Conservation (phyloP, 2,329 filamentous ascomycete genomes). For the Ustilaginoidea virens region DNA sequence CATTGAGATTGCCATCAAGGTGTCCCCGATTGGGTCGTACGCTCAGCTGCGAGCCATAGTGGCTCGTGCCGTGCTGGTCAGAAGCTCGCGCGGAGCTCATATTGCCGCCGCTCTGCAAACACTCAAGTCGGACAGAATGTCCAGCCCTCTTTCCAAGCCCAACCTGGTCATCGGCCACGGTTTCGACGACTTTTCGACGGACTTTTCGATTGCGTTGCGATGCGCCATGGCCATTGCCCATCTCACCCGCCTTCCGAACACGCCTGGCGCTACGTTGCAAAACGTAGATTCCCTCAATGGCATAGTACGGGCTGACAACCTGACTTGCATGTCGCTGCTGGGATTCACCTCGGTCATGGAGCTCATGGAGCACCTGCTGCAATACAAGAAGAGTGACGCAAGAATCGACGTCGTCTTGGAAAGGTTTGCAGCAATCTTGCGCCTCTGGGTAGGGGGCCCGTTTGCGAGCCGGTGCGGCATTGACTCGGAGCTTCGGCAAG, state of each 20-base stretch:
- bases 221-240: slow-evolving; percentile 47
- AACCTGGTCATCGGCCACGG: slow-evolving; percentile 29
- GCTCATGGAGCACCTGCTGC: slow-evolving; percentile 37
- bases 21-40: slow-evolving; percentile 64
- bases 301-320: slow-evolving; percentile 27
- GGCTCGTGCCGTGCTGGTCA: slow-evolving; percentile 39
- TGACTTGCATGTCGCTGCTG: slow-evolving; percentile 35
- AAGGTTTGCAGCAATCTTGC: slow-evolving; percentile 37
- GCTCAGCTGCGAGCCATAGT: slow-evolving; percentile 47
- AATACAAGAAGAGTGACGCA: slow-evolving; percentile 30
- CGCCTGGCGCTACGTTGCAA: slow-evolving; percentile 18
- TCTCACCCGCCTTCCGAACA: slow-evolving; percentile 29
- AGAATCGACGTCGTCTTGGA: slow-evolving; percentile 35
- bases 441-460: slow-evolving; percentile 44
- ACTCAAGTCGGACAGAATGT: slow-evolving; percentile 19
- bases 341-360: slow-evolving; percentile 44
- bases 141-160: slow-evolving; percentile 10
- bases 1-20: slow-evolving; percentile 53
- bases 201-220: slow-evolving; percentile 40
- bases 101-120: slow-evolving; percentile 41
- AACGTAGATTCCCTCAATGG: slow-evolving; percentile 33
- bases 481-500: slow-evolving; percentile 32
- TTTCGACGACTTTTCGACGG: slow-evolving; percentile 26
- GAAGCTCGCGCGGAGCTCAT: slow-evolving; percentile 36
- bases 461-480: slow-evolving; percentile 36